Evolutionary conservation across 768 basidiomycete genomes (phyloP).

Genomic region (Amanita polypyramis): DNA sequence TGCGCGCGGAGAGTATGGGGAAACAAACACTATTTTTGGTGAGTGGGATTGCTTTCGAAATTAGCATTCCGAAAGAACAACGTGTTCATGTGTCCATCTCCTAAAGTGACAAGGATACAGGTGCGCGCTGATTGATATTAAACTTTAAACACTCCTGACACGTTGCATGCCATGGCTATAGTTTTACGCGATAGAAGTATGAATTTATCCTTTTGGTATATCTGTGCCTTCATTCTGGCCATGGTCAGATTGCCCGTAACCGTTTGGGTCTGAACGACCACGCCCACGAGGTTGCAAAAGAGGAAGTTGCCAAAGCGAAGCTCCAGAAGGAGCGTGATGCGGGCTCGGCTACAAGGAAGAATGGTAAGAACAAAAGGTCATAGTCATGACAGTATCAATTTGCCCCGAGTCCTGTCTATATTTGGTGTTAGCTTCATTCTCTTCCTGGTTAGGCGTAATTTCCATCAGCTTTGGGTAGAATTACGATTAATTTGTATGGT

Average conservation of each 20-base stretch:
- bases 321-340: conserved; percentile 41
- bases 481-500: no score
- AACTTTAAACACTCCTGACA: not conserved
- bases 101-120: conserved; percentile 8
- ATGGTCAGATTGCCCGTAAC: conserved; percentile 77
- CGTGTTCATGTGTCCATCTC: conserved; percentile 1
- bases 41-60: conserved; percentile 14
- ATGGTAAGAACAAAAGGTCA: not conserved
- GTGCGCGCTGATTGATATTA: conserved; percentile 5
- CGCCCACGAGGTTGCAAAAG: conserved; percentile 74
- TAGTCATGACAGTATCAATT: not conserved
- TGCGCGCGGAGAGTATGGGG: conserved; percentile 70
- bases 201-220: not conserved
- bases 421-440: not conserved
- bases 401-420: not conserved
- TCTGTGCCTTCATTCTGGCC: not conserved
- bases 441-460: not conserved
- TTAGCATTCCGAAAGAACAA: not conserved
- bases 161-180: conserved; percentile 21
- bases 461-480: not conserved
- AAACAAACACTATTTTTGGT: conserved; percentile 95
- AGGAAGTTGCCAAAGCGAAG: conserved; percentile 55
- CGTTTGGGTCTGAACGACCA: conserved; percentile 81
- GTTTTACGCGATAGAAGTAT: conserved; percentile 90
- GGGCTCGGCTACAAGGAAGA: not conserved